Percentiles rank a stretch among this genome's conserved stretches.
These are phyloP conservation scores for Taiozyma onychis DNA, from an alignment of 1,139 yeast species.

Conservation along the genomic window DNA sequence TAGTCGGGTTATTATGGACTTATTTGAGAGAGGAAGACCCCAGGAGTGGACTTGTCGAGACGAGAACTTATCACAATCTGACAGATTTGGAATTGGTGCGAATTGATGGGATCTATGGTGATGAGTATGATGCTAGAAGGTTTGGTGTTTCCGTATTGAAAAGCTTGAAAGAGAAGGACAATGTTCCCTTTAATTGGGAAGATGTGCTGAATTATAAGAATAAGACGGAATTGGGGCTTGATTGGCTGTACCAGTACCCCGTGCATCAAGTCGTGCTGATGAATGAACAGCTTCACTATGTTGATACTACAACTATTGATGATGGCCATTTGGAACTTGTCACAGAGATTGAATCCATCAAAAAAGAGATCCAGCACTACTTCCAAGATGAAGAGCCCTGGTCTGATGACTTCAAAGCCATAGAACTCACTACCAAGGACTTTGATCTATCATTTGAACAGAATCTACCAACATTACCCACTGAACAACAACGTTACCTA, in stretches of 20 bases:
- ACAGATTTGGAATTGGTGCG: background rate
- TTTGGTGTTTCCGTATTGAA: conserved; percentile 7
- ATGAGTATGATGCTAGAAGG: conserved; percentile 10
- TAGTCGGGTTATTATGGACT: background rate
- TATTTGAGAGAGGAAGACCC: background rate
- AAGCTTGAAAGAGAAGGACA: background rate
- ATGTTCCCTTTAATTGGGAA: conserved; percentile 9
- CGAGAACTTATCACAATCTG: background rate
- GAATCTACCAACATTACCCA: background rate
- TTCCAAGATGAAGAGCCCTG: conserved; percentile 2
- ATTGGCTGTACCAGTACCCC: conserved; percentile 5
- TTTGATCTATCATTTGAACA: conserved; percentile 2
- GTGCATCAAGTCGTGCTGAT: conserved; percentile 13
- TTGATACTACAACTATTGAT: conserved; percentile 1
- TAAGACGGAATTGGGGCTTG: conserved; percentile 15
- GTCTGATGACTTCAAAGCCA: background rate
- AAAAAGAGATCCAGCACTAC: background rate
- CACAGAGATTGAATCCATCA: conserved; percentile 1
- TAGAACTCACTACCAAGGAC: conserved; percentile 2
- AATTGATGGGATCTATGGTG: background rate
- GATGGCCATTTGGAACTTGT: background rate
- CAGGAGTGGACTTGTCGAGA: background rate
- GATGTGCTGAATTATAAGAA: conserved; percentile 4
- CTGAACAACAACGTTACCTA: background rate
- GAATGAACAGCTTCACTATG: conserved; percentile 8